Percentiles rank a stretch among this genome's conserved stretches.
phyloP scores from a whole-genome alignment of 2,329 filamentous ascomycete species.

The Curvularia sp. region DNA sequence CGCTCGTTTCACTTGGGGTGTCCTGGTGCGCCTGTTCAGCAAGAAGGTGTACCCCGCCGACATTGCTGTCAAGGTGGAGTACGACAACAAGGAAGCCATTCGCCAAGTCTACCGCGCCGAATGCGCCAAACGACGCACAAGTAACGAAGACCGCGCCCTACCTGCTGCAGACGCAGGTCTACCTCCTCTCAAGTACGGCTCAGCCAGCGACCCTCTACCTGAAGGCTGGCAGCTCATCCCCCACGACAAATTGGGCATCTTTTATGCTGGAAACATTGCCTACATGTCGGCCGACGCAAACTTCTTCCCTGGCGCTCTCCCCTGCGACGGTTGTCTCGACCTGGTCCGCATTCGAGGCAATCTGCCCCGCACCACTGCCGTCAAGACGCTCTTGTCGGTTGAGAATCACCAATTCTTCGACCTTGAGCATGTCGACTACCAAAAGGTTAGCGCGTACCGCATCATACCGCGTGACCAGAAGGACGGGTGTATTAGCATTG shows the following conservation, averaged over 20 bases:
- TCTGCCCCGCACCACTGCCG: conserved; percentile 69
- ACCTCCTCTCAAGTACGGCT: conserved; percentile 79
- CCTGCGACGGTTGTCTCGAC: conserved; percentile 86
- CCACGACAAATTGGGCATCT: conserved; percentile 82
- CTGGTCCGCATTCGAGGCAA: conserved; percentile 81
- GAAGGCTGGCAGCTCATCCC: conserved; percentile 77
- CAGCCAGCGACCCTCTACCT: conserved; percentile 77
- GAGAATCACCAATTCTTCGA: conserved; percentile 81
- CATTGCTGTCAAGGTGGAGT: conserved; percentile 81
- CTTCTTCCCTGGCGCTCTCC: conserved; percentile 85
- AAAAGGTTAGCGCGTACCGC: conserved; percentile 86
- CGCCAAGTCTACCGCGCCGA: conserved; percentile 70
- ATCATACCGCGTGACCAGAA: conserved; percentile 72
- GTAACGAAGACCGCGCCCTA: conserved; percentile 33
- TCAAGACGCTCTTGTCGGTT: conserved; percentile 75
- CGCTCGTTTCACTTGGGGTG: conserved; percentile 82
- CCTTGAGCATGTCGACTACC: conserved; percentile 76
- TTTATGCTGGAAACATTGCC: conserved; percentile 94
- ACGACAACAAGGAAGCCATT: conserved; percentile 76
- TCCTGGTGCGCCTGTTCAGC: conserved; percentile 76
- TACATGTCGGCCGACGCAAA: conserved; percentile 87
- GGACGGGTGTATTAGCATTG: conserved; percentile 88
- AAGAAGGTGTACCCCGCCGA: conserved; percentile 88
- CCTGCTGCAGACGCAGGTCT: conserved; percentile 56
- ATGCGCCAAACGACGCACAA: conserved; percentile 32